Conservation (phyloP, 1,139 yeast genomes). For the Yamadazyma membranifaciens region DNA sequence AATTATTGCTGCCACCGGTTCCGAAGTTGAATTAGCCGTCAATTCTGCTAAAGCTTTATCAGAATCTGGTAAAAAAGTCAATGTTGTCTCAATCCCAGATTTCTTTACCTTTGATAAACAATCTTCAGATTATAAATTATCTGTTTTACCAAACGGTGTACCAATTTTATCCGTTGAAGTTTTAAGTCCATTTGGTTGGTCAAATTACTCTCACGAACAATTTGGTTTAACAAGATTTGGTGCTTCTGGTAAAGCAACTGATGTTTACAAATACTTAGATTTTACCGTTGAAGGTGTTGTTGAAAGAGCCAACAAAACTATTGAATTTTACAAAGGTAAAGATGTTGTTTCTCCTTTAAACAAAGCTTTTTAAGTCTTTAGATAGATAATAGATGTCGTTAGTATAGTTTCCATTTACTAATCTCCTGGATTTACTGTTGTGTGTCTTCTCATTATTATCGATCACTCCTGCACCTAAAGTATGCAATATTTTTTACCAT, state of each 20-base stretch:
- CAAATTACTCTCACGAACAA: conserved; percentile 93
- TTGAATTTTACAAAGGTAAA: conserved; percentile 81
- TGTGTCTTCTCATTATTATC: background rate
- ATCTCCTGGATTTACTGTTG: background rate
- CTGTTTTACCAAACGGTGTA: conserved; percentile 91
- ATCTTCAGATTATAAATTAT: conserved; percentile 71
- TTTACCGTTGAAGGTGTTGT: conserved; percentile 95
- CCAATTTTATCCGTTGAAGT: conserved; percentile 96
- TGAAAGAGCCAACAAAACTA: conserved; percentile 76
- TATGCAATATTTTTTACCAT: too few relatives aligned
- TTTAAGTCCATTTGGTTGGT: conserved; percentile 90
- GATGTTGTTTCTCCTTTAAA: conserved; percentile 72
- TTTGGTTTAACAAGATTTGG: conserved; percentile 96
- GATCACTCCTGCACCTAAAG: too few relatives aligned
- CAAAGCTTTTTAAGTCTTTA: conserved; percentile 53
- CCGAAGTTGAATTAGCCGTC: conserved; percentile 85
- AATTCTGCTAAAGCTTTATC: conserved; percentile 73
- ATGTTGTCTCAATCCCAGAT: conserved; percentile 92
- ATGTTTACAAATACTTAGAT: conserved; percentile 80
- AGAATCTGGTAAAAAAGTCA: conserved; percentile 54
- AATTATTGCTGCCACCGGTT: conserved; percentile 88
- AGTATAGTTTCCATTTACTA: background rate
- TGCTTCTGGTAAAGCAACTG: conserved; percentile 90
- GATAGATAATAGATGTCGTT: background rate
- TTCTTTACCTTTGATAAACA: conserved; percentile 88